Percentiles rank a stretch among this genome's conserved stretches.
Evolutionary conservation across 768 basidiomycete genomes (phyloP).

Genomic region (Pleurotus tuoliensis): DNA sequence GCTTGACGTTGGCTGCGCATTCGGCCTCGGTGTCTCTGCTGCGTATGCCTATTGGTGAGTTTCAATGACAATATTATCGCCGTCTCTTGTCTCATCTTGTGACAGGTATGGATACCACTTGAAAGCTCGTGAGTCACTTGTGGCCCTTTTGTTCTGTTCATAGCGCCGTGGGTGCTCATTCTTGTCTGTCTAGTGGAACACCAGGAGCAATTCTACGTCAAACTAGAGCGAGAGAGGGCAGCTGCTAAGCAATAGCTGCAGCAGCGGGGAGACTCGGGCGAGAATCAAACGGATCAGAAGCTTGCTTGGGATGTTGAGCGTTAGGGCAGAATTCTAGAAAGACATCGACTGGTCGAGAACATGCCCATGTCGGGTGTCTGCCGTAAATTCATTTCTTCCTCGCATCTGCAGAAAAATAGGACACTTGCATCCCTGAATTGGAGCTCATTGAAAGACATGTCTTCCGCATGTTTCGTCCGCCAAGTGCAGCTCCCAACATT

Average conservation of each 20-base stretch:
- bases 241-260: constrained; percentile 19
- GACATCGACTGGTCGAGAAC: background rate
- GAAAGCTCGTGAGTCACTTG: constrained; percentile 56
- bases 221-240: constrained; percentile 64
- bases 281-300: background rate
- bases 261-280: background rate
- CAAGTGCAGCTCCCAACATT: too few relatives aligned
- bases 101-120: constrained; percentile 82
- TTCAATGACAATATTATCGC: constrained; percentile 8
- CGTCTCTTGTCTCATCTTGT: constrained; percentile 20
- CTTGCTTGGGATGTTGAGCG: background rate
- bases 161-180: too few relatives aligned
- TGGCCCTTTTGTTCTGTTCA: too few relatives aligned
- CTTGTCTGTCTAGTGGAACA: constrained; percentile 54
- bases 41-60: constrained; percentile 86
- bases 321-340: background rate
- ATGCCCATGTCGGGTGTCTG: too few relatives aligned
- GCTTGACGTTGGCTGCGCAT: constrained; percentile 71
- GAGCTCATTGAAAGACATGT: too few relatives aligned
- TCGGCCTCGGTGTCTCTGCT: constrained; percentile 72
- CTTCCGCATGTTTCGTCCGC: too few relatives aligned
- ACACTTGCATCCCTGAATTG: too few relatives aligned
- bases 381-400: too few relatives aligned
- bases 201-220: constrained; percentile 85
- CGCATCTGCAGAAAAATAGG: too few relatives aligned